Evolutionary conservation across 768 basidiomycete species (phyloP).

Genomic region (Boletus bicolor): DNA sequence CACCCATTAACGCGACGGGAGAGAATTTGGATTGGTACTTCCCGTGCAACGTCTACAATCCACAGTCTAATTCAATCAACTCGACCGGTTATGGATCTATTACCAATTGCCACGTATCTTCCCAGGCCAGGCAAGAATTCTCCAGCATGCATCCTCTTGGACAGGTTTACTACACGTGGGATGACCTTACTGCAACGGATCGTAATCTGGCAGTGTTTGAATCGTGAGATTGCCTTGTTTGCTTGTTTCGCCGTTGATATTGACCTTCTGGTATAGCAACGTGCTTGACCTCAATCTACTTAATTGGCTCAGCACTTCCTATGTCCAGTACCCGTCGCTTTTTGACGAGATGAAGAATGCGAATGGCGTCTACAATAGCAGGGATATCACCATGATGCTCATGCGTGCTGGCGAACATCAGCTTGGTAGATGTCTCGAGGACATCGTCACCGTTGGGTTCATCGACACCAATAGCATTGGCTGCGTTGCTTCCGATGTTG

Average conservation of each 20-base stretch:
- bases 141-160: slow-evolving; percentile 56
- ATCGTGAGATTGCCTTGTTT: slow-evolving; percentile 55
- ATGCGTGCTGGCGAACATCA: slow-evolving; percentile 65
- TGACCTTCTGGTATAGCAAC: slow-evolving; percentile 41
- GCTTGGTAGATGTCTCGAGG: slow-evolving; percentile 79
- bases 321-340: slow-evolving; percentile 79
- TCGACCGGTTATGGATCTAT: slow-evolving; percentile 59
- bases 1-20: slow-evolving; percentile 65
- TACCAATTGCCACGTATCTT: slow-evolving; percentile 71
- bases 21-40: slow-evolving; percentile 88
- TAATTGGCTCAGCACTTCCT: slow-evolving; percentile 74
- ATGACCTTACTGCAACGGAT: slow-evolving; percentile 61
- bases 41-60: slow-evolving; percentile 86
- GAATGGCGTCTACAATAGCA: slow-evolving; percentile 72
- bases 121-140: slow-evolving; percentile 52
- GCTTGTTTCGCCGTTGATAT: neutral
- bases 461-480: slow-evolving; percentile 94
- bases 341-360: slow-evolving; percentile 74
- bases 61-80: slow-evolving; percentile 69
- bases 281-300: slow-evolving; percentile 90
- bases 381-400: slow-evolving; percentile 86
- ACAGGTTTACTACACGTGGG: slow-evolving; percentile 94
- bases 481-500: slow-evolving; percentile 92
- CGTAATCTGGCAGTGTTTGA: slow-evolving; percentile 94
- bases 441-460: slow-evolving; percentile 85